Evolutionary conservation across 2,329 filamentous ascomycete species (phyloP), one percentile per base, ranked within the genome.

Genomic region (Cercospora nicotianae): DNA sequence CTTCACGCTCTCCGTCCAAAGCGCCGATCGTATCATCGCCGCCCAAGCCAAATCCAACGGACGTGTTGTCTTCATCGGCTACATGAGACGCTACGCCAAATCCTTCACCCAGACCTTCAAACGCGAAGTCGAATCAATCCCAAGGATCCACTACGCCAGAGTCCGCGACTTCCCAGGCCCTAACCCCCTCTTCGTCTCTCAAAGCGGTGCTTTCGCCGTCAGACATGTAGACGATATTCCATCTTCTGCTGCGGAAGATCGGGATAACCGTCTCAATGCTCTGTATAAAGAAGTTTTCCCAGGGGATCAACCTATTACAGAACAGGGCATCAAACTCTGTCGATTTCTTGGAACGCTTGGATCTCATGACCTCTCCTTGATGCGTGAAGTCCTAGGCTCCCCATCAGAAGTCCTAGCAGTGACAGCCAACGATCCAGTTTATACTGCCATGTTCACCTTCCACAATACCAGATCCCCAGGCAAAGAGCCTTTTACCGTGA

Each of bases 81-180:
- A 86, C 65, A 88, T 87, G 81, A 80, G 88, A 20, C 81, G 87
- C n/a, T 88, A 89, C 72, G 87, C 88, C 0, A 77, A 84, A 0
- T 81, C 83, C 0, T 89, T 89, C 69, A 76, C 81, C 0, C 80
- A 85, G 26, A 83, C 85, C 0, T 81, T 89, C 48, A 79, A 83
- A 67, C 75, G 79, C 7, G 87, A 90, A 69, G 78, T 90, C 0
- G 82, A 79, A 0, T 77, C 75, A 0, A 81, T 89, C 33, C 81
- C 80, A 0, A 80, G 83, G 59, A 85, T 90, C 12, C 77, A 82
- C 20, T 89, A 90, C 71, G 87, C 84, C 0, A 79, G 87, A 1
- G 81, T 84, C 1, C 74, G 83, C 68, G 83, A 85, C 74, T 85
- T 88, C 69, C 83, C 85, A 4, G 87, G 87, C 0, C 86, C 84